phyloP scores from a whole-genome alignment of 805 yeast genomes.

The Starmerella gropengiesseri region DNA sequence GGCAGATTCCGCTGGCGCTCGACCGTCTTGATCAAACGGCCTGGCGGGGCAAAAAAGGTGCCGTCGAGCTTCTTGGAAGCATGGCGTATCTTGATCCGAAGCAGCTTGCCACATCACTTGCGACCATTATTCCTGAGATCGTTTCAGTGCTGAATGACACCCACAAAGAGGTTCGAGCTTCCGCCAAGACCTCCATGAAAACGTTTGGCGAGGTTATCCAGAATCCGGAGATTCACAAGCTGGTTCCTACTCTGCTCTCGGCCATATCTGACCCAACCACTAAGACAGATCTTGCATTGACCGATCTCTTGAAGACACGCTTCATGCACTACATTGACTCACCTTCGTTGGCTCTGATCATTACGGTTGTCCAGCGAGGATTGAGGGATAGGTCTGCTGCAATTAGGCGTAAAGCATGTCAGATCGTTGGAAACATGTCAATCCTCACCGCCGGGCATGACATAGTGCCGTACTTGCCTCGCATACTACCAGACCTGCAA shows the following conservation, averaged over 20 bases:
- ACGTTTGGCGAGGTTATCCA: slow-evolving; percentile 94
- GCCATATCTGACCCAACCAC: slow-evolving; percentile 96
- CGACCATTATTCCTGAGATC: slow-evolving; percentile 89
- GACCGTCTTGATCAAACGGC: slow-evolving; percentile 75
- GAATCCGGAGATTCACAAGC: slow-evolving; percentile 89
- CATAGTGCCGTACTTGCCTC: slow-evolving; percentile 68
- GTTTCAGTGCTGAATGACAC: slow-evolving; percentile 90
- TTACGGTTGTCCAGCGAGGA: slow-evolving; percentile 92
- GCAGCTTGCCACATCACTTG: slow-evolving; percentile 78
- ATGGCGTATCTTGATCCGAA: slow-evolving; percentile 97
- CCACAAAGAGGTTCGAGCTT: slow-evolving; percentile 91
- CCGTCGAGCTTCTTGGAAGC: slow-evolving; percentile 89
- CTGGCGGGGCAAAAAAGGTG: slow-evolving; percentile 95
- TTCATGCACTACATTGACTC: slow-evolving; percentile 97
- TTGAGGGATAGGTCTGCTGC: slow-evolving; percentile 89
- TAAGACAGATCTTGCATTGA: slow-evolving; percentile 77
- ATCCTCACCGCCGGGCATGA: slow-evolving; percentile 84
- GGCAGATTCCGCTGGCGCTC: slow-evolving; percentile 82
- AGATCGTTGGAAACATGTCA: slow-evolving; percentile 98
- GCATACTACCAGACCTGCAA: slow-evolving; percentile 72
- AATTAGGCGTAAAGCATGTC: slow-evolving; percentile 88
- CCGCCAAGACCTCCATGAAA: slow-evolving; percentile 81
- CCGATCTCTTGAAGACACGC: slow-evolving; percentile 75
- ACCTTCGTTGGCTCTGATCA: slow-evolving; percentile 88
- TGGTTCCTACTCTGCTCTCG: slow-evolving; percentile 74